phyloP scores from a whole-genome alignment of 176 grass and related monocot species.

The Avena insularis region DNA sequence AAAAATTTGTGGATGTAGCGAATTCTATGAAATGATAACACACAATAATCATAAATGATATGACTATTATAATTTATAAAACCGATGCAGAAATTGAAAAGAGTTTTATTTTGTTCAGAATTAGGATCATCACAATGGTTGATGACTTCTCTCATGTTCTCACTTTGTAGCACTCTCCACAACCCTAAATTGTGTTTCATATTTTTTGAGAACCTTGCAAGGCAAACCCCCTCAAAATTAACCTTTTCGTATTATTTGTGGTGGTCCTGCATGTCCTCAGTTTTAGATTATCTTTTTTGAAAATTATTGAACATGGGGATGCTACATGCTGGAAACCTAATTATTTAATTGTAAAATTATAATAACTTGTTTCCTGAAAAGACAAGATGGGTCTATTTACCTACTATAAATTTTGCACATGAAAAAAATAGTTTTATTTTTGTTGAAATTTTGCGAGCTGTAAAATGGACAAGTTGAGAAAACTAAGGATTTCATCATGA shows the following conservation, averaged over 20 bases:
- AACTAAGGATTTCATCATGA: too few species aligned
- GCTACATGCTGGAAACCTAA: not conserved
- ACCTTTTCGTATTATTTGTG: not conserved
- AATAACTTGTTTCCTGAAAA: not conserved
- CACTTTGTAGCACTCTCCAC: not conserved
- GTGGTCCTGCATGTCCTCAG: not conserved
- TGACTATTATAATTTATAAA: not conserved
- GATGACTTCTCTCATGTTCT: not conserved
- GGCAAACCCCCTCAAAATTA: not conserved
- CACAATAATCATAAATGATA: not conserved
- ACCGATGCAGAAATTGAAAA: not conserved
- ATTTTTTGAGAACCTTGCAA: not conserved
- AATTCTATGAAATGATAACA: not conserved
- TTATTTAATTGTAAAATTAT: not conserved
- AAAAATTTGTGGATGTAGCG: not conserved
- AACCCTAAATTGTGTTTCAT: not conserved
- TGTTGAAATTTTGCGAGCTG: not conserved
- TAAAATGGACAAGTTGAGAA: not conserved
- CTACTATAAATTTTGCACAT: not conserved
- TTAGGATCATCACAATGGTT: not conserved
- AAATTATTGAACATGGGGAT: not conserved
- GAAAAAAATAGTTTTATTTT: not conserved
- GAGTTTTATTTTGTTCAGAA: not conserved
- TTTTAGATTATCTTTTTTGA: too few species aligned
- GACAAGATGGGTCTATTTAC: not conserved